phyloP scores from a whole-genome alignment of 129 eudicot genomes.

The Artemisia tridentata region DNA sequence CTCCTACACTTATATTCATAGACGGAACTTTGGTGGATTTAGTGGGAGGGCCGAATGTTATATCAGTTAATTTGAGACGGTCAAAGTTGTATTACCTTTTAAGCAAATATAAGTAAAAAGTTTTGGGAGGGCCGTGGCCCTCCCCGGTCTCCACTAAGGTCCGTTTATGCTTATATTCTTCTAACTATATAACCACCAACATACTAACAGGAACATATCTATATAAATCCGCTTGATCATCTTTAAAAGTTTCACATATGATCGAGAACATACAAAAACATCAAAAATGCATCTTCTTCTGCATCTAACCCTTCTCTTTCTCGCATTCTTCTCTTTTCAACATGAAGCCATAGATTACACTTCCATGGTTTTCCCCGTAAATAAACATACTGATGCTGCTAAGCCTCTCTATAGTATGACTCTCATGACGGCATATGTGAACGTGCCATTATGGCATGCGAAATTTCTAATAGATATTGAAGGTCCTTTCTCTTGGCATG shows the following conservation, averaged over 20 bases:
- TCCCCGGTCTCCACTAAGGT: too few species aligned
- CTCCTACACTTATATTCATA: background rate
- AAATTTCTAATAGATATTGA: slow-evolving; percentile 41
- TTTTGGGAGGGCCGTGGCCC: too few species aligned
- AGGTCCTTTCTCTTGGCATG: slow-evolving; percentile 37
- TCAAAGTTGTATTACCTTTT: too few species aligned
- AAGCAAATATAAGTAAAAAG: too few species aligned
- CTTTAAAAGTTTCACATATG: background rate
- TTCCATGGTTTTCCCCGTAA: slow-evolving; percentile 38
- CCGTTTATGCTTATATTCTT: too few species aligned
- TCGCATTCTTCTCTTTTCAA: slow-evolving; percentile 19
- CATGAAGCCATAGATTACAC: slow-evolving; percentile 26
- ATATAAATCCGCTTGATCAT: slow-evolving; percentile 8
- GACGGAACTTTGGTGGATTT: too few species aligned
- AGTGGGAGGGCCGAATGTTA: too few species aligned
- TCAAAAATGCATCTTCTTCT: slow-evolving; percentile 1
- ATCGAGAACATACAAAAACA: background rate
- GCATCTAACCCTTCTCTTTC: slow-evolving; percentile 7
- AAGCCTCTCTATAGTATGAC: slow-evolving; percentile 28
- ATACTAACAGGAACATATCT: background rate
- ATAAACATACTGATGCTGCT: slow-evolving; percentile 28
- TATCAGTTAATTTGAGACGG: too few species aligned
- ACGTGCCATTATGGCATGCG: slow-evolving; percentile 17
- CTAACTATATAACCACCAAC: too few species aligned
- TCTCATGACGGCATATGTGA: slow-evolving; percentile 16